These are phyloP conservation scores for Hypoxylon cercidicola DNA, from an alignment of 495 filamentous ascomycete genomes.

Conservation along the genomic window DNA sequence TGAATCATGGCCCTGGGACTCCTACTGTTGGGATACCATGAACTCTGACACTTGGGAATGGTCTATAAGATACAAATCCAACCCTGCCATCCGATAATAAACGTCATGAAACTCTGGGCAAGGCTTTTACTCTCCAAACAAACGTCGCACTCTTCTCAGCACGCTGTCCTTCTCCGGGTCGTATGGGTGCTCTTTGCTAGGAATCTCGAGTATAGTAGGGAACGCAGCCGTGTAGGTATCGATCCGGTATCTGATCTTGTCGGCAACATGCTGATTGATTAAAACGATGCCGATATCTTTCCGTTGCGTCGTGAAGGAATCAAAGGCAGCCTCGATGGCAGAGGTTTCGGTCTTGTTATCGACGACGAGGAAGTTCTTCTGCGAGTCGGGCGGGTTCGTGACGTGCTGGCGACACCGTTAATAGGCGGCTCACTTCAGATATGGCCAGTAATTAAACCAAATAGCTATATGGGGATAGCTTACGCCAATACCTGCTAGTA, in stretches of 20 bases:
- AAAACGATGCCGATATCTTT: slow-evolving; percentile 97
- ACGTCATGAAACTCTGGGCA: neutral
- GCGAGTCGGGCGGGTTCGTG: slow-evolving; percentile 74
- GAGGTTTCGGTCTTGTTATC: slow-evolving; percentile 89
- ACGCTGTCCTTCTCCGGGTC: slow-evolving; percentile 99
- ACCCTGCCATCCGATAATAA: slow-evolving; percentile 8
- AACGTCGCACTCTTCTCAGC: slow-evolving; percentile 83
- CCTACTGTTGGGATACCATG: slow-evolving; percentile 17
- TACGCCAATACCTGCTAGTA: slow-evolving; percentile 96
- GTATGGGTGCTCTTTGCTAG: slow-evolving; percentile 98
- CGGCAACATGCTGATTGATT: slow-evolving; percentile 99
- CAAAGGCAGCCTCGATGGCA: slow-evolving; percentile 90
- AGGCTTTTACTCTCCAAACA: slow-evolving; percentile 85
- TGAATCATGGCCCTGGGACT: slow-evolving; percentile 10
- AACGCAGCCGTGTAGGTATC: slow-evolving; percentile 80
- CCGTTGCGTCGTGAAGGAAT: slow-evolving; percentile 83
- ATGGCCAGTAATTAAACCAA: slow-evolving; percentile 15
- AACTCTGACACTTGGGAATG: slow-evolving; percentile 21
- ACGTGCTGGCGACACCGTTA: slow-evolving; percentile 46
- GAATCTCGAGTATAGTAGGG: slow-evolving; percentile 88
- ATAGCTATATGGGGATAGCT: slow-evolving; percentile 43
- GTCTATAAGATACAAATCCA: slow-evolving; percentile 27
- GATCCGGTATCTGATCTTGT: slow-evolving; percentile 85
- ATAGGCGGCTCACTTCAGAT: slow-evolving; percentile 19
- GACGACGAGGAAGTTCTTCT: slow-evolving; percentile 98